Percentiles rank a stretch among this genome's conserved stretches.
Evolutionary conservation across 805 yeast species (phyloP).

Genomic region (Kluyveromyces dobzhanskii): DNA sequence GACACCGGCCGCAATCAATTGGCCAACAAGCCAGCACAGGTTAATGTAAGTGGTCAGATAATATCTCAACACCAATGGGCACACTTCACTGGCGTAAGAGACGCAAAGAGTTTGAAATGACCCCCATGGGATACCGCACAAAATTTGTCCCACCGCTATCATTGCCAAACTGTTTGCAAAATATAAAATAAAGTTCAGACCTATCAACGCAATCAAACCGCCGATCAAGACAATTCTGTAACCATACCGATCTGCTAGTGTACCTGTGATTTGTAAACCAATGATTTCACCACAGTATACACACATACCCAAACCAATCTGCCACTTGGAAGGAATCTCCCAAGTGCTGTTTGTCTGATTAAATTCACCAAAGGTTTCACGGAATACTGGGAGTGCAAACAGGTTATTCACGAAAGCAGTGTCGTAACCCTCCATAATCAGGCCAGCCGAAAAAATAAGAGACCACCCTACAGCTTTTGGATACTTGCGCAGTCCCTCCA

Average conservation of each 20-base stretch:
- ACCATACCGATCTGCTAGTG: constrained; percentile 39
- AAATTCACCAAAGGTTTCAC: constrained; percentile 33
- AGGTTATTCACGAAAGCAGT: constrained; percentile 33
- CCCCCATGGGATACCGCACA: constrained; percentile 46
- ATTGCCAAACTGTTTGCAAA: constrained; percentile 36
- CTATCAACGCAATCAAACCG: constrained; percentile 26
- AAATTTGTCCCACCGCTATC: constrained; percentile 35
- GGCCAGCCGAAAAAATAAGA: constrained; percentile 33
- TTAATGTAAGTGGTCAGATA: constrained; percentile 42
- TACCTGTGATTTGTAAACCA: constrained; percentile 39
- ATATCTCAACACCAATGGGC: constrained; percentile 42
- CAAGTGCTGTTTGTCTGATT: constrained; percentile 18
- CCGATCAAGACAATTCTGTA: constrained; percentile 32
- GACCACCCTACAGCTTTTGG: constrained; percentile 42
- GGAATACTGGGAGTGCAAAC: constrained; percentile 39
- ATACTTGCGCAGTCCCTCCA: constrained; percentile 32
- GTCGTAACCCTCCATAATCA: constrained; percentile 44
- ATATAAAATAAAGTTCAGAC: constrained; percentile 38
- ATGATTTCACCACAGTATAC: constrained; percentile 34
- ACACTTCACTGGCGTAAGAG: constrained; percentile 47
- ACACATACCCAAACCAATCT: constrained; percentile 26
- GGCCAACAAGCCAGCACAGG: constrained; percentile 49
- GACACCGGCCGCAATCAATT: constrained; percentile 45
- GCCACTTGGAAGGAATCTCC: constrained; percentile 35
- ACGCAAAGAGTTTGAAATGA: constrained; percentile 42